A percentile compares a stretch with the other conserved stretches of the same genome.
Evolutionary conservation across 2,329 filamentous ascomycete genomes (phyloP).

Genomic region (Colletotrichum sp.): DNA sequence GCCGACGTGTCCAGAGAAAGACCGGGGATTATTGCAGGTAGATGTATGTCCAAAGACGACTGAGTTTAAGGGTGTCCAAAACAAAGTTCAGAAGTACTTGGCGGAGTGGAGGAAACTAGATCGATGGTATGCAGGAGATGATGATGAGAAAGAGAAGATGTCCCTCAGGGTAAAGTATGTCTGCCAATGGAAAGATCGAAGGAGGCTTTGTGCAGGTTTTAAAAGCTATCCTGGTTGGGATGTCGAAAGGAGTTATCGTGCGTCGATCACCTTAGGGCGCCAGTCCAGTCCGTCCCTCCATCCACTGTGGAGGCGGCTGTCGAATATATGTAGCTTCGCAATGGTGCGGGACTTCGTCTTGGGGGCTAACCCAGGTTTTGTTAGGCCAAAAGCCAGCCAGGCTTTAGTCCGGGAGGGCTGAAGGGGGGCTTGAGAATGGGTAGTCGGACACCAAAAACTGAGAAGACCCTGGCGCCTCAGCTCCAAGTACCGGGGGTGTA

Average conservation of each 20-base stretch:
- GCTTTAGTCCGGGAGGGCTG: constrained; percentile 44
- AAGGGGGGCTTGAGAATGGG: constrained; percentile 30
- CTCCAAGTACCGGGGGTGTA: constrained; percentile 17
- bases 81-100: neutral
- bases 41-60: neutral
- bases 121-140: neutral
- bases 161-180: neutral
- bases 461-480: constrained; percentile 21
- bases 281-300: constrained; percentile 10
- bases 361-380: constrained; percentile 34
- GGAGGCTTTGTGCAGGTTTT: constrained; percentile 19
- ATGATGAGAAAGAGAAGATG: neutral
- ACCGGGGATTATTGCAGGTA: neutral
- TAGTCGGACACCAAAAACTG: constrained; percentile 10
- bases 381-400: constrained; percentile 28
- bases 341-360: constrained; percentile 22
- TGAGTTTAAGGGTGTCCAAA: neutral
- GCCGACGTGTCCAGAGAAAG: neutral
- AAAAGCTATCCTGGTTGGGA: constrained; percentile 16
- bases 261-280: constrained; percentile 19
- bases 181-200: constrained; percentile 5
- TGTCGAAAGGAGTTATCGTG: constrained; percentile 22
- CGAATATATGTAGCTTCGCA: constrained; percentile 22
- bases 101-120: neutral
- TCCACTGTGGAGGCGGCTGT: constrained; percentile 20